These are phyloP conservation scores for Coemansia brasiliensis DNA, from an alignment of 192 early-diverging fungal genomes.

Conservation along the genomic window DNA sequence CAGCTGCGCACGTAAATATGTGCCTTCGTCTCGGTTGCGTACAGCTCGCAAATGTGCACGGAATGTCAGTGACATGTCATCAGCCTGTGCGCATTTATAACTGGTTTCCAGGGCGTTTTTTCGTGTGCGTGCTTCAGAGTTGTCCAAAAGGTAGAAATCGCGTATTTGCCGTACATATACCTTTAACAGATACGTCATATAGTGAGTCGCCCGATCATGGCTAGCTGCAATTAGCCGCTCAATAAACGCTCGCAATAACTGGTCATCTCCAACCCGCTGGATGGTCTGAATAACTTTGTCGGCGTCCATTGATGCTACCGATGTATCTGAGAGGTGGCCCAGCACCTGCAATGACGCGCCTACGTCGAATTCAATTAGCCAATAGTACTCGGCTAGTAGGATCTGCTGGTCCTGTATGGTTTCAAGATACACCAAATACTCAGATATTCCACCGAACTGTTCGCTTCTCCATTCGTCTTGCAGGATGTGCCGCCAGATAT, in stretches of 20 bases:
- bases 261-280: slow-evolving; percentile 15
- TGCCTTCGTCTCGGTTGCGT: background rate
- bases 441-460: slow-evolving; percentile 37
- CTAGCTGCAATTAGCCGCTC: slow-evolving; percentile 34
- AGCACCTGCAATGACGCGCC: slow-evolving; percentile 26
- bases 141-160: slow-evolving; percentile 12
- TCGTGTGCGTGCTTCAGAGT: background rate
- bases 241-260: slow-evolving; percentile 31
- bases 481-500: slow-evolving; percentile 35
- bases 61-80: slow-evolving; percentile 27
- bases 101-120: slow-evolving; percentile 7
- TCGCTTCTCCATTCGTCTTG: slow-evolving; percentile 16
- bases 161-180: slow-evolving; percentile 46
- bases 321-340: slow-evolving; percentile 9
- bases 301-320: slow-evolving; percentile 31
- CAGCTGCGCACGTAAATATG: slow-evolving; percentile 21
- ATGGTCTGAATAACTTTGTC: slow-evolving; percentile 21
- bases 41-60: slow-evolving; percentile 16
- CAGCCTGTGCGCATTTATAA: slow-evolving; percentile 35
- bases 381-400: slow-evolving; percentile 27
- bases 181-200: slow-evolving; percentile 41
- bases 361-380: slow-evolving; percentile 22
- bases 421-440: slow-evolving; percentile 32
- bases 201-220: slow-evolving; percentile 37
- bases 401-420: background rate